Conservation (phyloP, 1,284 basidiomycete species). For the Porogramme epimiltina region DNA sequence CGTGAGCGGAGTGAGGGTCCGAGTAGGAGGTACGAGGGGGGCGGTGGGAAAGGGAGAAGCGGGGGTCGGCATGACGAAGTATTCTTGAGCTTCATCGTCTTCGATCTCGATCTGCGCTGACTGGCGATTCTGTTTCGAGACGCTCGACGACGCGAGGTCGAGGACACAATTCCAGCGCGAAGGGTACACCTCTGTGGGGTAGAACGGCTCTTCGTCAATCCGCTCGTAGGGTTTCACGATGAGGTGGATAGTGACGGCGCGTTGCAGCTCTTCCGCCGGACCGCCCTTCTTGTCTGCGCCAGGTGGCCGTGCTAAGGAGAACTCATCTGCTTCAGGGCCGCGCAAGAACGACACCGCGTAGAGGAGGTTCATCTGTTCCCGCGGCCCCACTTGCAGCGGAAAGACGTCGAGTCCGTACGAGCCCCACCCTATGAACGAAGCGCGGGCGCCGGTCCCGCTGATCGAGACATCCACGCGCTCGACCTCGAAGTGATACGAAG, state of each 20-base stretch:
- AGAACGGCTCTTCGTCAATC: constrained; percentile 31
- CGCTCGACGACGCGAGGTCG: constrained; percentile 57
- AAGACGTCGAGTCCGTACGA: constrained; percentile 53
- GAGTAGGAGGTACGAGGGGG: constrained; percentile 11
- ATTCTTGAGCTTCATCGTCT: constrained; percentile 29
- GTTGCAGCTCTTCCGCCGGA: constrained; percentile 52
- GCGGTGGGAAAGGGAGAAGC: constrained; percentile 68
- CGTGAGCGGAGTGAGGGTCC: constrained; percentile 21
- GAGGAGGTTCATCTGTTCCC: constrained; percentile 85
- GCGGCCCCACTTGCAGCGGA: constrained; percentile 66
- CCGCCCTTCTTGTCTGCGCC: constrained; percentile 8
- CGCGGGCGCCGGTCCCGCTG: constrained; percentile 73
- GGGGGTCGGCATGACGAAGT: constrained; percentile 66
- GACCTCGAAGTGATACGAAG: constrained; percentile 68
- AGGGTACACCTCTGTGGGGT: constrained; percentile 73
- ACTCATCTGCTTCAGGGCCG: constrained; percentile 55
- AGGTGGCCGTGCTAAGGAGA: constrained; percentile 36
- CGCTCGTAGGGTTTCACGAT: constrained; percentile 63
- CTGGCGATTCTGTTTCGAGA: constrained; percentile 8
- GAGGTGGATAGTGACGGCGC: constrained; percentile 79
- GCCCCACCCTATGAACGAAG: constrained; percentile 69
- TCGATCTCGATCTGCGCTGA: constrained; percentile 6
- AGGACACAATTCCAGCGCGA: constrained; percentile 89
- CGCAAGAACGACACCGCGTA: constrained; percentile 80
- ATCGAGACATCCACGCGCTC: constrained; percentile 74